phyloP scores from a whole-genome alignment of 495 filamentous ascomycete species.

The Penicillium parvum region DNA sequence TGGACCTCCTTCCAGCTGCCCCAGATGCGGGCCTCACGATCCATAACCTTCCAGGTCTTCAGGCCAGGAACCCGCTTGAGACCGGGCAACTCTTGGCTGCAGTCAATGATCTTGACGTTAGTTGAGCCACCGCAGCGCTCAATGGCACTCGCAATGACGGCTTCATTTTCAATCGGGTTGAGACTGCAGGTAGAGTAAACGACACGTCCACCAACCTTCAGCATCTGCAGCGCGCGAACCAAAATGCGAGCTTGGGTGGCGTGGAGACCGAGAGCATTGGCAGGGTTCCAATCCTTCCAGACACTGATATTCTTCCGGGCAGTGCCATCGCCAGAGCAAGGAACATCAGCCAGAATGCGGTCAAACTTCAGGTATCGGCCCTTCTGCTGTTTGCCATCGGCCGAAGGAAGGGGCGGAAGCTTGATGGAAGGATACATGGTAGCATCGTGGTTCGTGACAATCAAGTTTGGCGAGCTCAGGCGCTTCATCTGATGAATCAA shows the following conservation, averaged over 20 bases:
- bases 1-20: conserved; percentile 70
- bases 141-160: conserved; percentile 82
- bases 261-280: conserved; percentile 79
- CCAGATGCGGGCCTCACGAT: conserved; percentile 73
- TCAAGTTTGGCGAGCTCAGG: conserved; percentile 90
- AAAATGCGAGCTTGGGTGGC: conserved; percentile 82
- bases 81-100: conserved; percentile 66
- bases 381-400: conserved; percentile 44
- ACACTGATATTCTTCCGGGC: conserved; percentile 83
- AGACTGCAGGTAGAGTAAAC: conserved; percentile 98
- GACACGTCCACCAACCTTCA: conserved; percentile 88
- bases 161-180: conserved; percentile 96
- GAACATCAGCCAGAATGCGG: conserved; percentile 92
- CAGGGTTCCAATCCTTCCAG: conserved; percentile 91
- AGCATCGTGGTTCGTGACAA: conserved; percentile 97
- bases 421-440: conserved; percentile 91
- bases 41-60: conserved; percentile 80
- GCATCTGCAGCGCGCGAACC: conserved; percentile 89
- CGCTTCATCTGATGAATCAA: conserved; percentile 96
- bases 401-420: conserved; percentile 51
- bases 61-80: conserved; percentile 73
- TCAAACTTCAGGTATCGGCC: conserved; percentile 91
- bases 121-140: conserved; percentile 79
- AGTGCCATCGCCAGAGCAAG: conserved; percentile 94
- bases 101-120: conserved; percentile 81